Evolutionary conservation across 2,329 filamentous ascomycete species (phyloP).

Genomic region (Fusarium protoensiforme): DNA sequence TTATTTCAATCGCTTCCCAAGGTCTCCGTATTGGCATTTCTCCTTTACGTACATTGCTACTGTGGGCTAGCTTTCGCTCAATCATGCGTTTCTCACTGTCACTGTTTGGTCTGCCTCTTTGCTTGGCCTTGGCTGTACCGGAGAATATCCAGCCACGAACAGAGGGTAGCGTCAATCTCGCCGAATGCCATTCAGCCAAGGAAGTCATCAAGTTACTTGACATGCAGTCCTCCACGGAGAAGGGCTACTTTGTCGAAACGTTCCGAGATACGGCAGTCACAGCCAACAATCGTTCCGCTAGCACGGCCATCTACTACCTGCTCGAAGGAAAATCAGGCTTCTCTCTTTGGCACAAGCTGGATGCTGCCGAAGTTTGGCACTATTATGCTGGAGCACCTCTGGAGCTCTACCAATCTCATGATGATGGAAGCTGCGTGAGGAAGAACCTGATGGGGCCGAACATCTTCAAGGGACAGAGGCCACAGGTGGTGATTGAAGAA

Average conservation of each 20-base stretch:
- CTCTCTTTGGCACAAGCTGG: slow-evolving; percentile 62
- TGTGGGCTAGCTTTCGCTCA: not conserved
- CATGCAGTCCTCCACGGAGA: slow-evolving; percentile 58
- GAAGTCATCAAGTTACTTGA: slow-evolving; percentile 57
- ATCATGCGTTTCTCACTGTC: slow-evolving; percentile 2
- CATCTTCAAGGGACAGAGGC: slow-evolving; percentile 10
- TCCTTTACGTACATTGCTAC: not conserved
- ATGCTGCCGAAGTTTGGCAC: slow-evolving; percentile 64
- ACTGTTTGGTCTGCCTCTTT: slow-evolving; percentile 3
- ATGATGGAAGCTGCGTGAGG: slow-evolving; percentile 51
- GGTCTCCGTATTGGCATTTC: not conserved
- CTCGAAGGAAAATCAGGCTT: slow-evolving; percentile 55
- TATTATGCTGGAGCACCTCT: slow-evolving; percentile 64
- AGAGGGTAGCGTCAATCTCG: not conserved
- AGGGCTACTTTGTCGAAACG: slow-evolving; percentile 60
- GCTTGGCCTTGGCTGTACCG: slow-evolving; percentile 8
- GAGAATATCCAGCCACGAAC: not conserved
- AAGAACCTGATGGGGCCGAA: slow-evolving; percentile 15
- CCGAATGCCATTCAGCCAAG: slow-evolving; percentile 44
- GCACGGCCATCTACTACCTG: slow-evolving; percentile 65
- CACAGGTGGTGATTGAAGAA: slow-evolving; percentile 12
- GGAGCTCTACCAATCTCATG: slow-evolving; percentile 54
- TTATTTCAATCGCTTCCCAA: not conserved
- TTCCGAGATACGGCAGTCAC: slow-evolving; percentile 53
- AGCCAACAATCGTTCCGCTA: slow-evolving; percentile 51